Conservation (phyloP, 73 alveolate species). For the Tetrahymena elliotti region DNA sequence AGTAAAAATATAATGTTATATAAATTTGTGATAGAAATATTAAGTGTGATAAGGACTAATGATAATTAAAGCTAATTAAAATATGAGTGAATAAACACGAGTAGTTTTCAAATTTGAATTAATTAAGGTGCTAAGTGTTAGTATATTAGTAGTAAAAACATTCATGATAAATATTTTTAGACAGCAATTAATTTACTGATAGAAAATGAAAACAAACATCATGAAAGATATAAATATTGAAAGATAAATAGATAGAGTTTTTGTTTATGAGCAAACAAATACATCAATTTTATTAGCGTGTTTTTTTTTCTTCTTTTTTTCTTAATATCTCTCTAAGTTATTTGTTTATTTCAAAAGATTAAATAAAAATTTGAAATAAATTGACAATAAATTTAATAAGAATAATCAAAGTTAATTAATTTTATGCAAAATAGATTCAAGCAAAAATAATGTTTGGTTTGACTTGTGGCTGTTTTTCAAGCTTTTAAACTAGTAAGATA, state of each 20-base stretch:
- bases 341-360: neutral
- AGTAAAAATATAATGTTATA: too few relatives aligned
- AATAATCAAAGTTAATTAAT: neutral
- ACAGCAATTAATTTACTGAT: neutral
- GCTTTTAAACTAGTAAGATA: neutral
- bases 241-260: neutral
- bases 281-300: too few relatives aligned
- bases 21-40: too few relatives aligned
- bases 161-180: neutral
- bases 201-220: neutral
- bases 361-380: neutral
- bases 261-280: too few relatives aligned
- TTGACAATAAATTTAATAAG: too few relatives aligned
- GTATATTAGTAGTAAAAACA: neutral
- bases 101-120: neutral
- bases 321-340: too few relatives aligned
- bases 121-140: neutral
- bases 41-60: too few relatives aligned
- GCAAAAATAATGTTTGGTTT: neutral
- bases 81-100: too few relatives aligned
- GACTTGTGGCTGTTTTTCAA: neutral
- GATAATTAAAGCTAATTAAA: too few relatives aligned
- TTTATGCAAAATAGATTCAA: neutral
- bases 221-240: neutral
- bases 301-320: too few relatives aligned